phyloP scores from a whole-genome alignment of 2,329 filamentous ascomycete species.

The Calcarisporium arbuscula region DNA sequence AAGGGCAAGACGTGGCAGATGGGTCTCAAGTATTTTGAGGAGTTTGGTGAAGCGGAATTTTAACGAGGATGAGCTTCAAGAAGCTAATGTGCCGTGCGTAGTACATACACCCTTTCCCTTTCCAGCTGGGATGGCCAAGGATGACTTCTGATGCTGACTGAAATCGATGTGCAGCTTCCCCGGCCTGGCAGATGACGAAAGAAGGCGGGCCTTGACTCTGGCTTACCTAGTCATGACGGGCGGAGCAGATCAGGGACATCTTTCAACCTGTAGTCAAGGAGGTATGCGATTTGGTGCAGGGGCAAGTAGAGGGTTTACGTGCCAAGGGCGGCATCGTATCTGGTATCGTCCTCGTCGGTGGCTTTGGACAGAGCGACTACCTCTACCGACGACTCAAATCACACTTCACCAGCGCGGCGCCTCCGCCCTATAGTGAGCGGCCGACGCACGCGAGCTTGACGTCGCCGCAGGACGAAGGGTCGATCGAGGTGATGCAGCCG shows the following conservation, averaged over 20 bases:
- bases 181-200: constrained; percentile 70
- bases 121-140: too few relatives aligned
- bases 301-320: constrained; percentile 58
- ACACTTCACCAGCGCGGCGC: constrained; percentile 56
- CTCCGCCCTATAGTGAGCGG: constrained; percentile 60
- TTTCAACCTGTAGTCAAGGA: constrained; percentile 70
- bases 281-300: constrained; percentile 61
- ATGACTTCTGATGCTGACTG: too few relatives aligned
- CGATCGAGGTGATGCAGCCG: constrained; percentile 75
- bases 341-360: constrained; percentile 76
- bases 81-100: constrained; percentile 67
- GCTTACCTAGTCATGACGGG: constrained; percentile 69
- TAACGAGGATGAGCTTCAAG: constrained; percentile 68
- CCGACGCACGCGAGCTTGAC: constrained; percentile 57
- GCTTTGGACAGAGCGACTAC: constrained; percentile 75
- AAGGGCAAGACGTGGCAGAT: constrained; percentile 76
- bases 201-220: constrained; percentile 66
- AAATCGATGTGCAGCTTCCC: too few relatives aligned
- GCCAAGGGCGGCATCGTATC: constrained; percentile 56
- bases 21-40: constrained; percentile 74
- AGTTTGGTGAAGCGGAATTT: constrained; percentile 83
- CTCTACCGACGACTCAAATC: constrained; percentile 64
- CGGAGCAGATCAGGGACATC: constrained; percentile 63
- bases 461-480: constrained; percentile 42
- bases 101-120: background rate